A percentile compares a stretch with the other conserved stretches of the same genome.
Evolutionary conservation across 371 early-diverging fungal genomes (phyloP).

Genomic region (Mucor lusitanicus): DNA sequence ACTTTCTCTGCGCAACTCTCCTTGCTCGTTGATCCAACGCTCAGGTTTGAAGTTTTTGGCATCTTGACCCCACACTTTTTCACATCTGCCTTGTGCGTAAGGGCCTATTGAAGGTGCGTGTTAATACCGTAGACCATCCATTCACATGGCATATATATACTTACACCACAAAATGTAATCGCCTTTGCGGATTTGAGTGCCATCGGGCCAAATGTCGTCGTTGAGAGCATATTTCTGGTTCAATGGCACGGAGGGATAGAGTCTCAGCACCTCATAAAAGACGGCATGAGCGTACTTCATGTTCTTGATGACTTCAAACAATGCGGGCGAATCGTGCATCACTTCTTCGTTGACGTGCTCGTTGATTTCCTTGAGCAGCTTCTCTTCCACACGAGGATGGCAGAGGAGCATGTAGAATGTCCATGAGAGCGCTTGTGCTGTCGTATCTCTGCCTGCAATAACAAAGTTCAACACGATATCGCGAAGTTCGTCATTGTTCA

Average conservation of each 20-base stretch:
- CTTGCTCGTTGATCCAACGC: conserved; percentile 54
- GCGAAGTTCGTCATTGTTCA: conserved; percentile 55
- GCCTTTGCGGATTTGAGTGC: conserved; percentile 59
- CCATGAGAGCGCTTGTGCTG: conserved; percentile 77
- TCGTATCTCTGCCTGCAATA: conserved; percentile 70
- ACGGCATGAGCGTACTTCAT: conserved; percentile 65
- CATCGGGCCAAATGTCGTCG: conserved; percentile 74
- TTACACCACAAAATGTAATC: conserved; percentile 53
- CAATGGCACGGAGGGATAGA: conserved; percentile 73
- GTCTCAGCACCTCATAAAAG: conserved; percentile 68
- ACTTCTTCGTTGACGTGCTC: conserved; percentile 30
- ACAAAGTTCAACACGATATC: conserved; percentile 76
- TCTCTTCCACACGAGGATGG: conserved; percentile 54
- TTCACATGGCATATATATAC: no score
- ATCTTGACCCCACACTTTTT: conserved; percentile 64
- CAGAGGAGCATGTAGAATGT: conserved; percentile 60
- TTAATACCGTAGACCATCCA: no score
- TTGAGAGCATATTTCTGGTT: conserved; percentile 66
- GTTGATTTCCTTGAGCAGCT: conserved; percentile 61
- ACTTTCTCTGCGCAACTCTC: conserved; percentile 35
- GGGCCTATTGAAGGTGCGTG: neutral
- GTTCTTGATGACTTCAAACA: conserved; percentile 49
- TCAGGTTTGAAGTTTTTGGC: conserved; percentile 64
- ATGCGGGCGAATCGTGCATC: conserved; percentile 22
- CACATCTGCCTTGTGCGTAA: conserved; percentile 58